Evolutionary conservation across 305 asterid genomes (phyloP), one percentile per base, ranked within the genome.

Genomic region (Fraxinus dipetala): DNA sequence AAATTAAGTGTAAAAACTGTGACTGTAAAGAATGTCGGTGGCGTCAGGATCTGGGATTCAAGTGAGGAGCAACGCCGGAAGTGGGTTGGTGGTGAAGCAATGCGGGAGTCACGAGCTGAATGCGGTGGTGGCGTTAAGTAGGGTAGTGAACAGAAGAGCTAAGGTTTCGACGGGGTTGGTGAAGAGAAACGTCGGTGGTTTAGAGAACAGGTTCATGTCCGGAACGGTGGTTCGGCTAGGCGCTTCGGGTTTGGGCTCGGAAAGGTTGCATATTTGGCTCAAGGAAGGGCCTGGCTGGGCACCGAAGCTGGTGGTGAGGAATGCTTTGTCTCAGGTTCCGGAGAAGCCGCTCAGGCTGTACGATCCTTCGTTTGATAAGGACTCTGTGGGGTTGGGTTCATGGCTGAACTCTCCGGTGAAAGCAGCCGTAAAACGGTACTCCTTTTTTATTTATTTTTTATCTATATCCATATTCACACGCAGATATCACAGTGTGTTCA

Each of bases 311-410:
- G 91, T 92, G 80, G 93, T 91, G 54, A 90, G 88, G 80, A 90
- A 88, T 80, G 89, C 93, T 38, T 76, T 96, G 89, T 93, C 98
- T 77, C 96, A 86, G 93, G 93, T 94, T 74, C 99, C 98, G 78
- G 98, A 94, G 80, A 94, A 94, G 93, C 98, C 98, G 54, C 90
- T 94, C 26, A 98, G 99, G 51, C 94, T 96, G 28, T 96, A 96
- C 63, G 99, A 96, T 84, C 97, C 99, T 31, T 87, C 93, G 1
- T 91, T 90, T 28, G 99, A 96, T 87, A 96, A 94, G 91, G 99
- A 96, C 80, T 94, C 99, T 96, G 99, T 61, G 99, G 99, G 4
- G 99, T 96, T 34, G 99, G 99, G 72, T 96, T 96, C 30, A 97
- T 96, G 54, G 99, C 99, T 56, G 99, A 96, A 81, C 97, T 96